phyloP scores from a whole-genome alignment of 2,329 filamentous ascomycete genomes.

The Periglandula ipomoeae region DNA sequence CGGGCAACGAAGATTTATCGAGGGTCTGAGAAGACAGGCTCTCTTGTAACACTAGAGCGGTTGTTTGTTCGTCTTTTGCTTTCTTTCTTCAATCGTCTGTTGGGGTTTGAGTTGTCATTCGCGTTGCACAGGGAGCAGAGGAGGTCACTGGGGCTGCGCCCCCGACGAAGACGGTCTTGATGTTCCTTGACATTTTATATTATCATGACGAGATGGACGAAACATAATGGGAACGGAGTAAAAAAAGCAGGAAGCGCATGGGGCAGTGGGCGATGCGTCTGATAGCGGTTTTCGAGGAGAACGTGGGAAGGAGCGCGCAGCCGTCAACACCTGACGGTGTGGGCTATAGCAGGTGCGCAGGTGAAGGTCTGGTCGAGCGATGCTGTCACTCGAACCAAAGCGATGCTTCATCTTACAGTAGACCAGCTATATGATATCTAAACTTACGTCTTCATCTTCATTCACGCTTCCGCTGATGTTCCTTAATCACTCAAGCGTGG shows the following conservation, averaged over 20 bases:
- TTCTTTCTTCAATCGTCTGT: not conserved
- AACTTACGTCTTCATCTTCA: not conserved
- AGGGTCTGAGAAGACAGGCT: not conserved
- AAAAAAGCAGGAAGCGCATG: not conserved
- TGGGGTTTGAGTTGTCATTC: not conserved
- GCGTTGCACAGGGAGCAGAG: not conserved
- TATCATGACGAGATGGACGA: not conserved
- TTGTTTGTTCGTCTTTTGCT: not conserved
- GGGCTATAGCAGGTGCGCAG: too few species aligned
- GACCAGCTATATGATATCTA: not conserved
- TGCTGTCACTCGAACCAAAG: not conserved
- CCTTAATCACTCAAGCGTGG: too few species aligned
- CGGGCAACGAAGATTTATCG: not conserved
- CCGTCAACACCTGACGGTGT: not conserved
- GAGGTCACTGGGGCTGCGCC: too few species aligned
- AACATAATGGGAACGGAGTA: not conserved
- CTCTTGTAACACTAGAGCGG: slow-evolving; percentile 5
- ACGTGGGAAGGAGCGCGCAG: not conserved
- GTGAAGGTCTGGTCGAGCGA: not conserved
- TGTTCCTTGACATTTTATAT: not conserved
- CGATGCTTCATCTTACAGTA: not conserved
- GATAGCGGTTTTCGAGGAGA: not conserved
- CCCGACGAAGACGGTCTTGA: not conserved
- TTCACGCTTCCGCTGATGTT: not conserved
- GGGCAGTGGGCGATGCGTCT: not conserved